Evolutionary conservation across 176 grass and related monocot species (phyloP), one percentile per base, ranked within the genome.

Genomic region (Chloris gayana): DNA sequence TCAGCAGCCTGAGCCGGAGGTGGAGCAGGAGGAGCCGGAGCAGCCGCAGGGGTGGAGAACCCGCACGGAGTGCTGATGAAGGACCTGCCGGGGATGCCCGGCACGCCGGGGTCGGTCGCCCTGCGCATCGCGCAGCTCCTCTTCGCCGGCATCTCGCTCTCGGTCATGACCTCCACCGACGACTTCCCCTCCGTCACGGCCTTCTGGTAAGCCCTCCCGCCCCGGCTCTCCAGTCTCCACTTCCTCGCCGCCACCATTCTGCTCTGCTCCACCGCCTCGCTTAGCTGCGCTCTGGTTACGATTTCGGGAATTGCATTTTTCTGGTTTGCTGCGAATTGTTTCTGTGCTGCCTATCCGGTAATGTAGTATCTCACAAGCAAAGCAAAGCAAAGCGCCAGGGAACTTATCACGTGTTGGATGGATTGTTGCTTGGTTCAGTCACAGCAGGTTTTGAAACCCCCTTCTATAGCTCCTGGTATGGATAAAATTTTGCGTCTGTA

Each of bases 11-110:
- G 19, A n/a, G 9, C 51, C 19, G 51, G 7, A 24, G 56, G n/a
- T 9, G n/a, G 9, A 5, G 56, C 9, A 24, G 56, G 9, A 27
- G 58, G 58, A 13, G 25, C 25, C 13, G 58, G 58, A 61, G 4
- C 57, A 10, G 24, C 25, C 58, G 25, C 58, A 61, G 58, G 58
- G 58, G 87, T 39, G 72, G 81, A 72, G 88, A 85, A 89, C 59
- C 88, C 92, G 18, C 75, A 75, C 8, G 77, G 81, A 3, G 88
- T 94, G 66, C 82, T 87, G 67, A 91, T 98, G 95, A 93, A 91
- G 89, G 92, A 98, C 79, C 39, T 98, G 81, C 92, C 92, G 0
- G 95, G 95, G 14, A 98, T 93, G 95, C 92, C 95, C 1, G 95
- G 92, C 4, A 98, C 95, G 22, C 58, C 53, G 24, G 86, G 84